Percentiles rank a stretch among this genome's conserved stretches.
These are phyloP conservation scores for Emmonsia crescens DNA, from an alignment of 2,329 filamentous ascomycete species.

Conservation along the genomic window DNA sequence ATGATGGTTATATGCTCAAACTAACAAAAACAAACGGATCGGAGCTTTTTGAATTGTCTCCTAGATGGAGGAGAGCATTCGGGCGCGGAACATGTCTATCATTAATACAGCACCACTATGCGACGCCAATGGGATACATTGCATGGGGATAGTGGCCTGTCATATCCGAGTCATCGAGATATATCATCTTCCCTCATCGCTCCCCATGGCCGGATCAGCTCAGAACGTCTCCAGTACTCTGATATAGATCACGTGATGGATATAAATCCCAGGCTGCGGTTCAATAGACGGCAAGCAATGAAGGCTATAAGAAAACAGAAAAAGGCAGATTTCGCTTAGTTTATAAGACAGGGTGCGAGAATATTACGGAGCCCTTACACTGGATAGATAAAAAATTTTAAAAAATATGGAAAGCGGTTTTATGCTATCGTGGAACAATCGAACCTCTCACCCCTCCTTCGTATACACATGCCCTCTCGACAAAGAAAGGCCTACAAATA, in stretches of 20 bases:
- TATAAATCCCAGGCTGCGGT: neutral
- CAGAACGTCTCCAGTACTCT: neutral
- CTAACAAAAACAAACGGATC: neutral
- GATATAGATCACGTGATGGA: neutral
- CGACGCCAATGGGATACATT: neutral
- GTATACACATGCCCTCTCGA: no score
- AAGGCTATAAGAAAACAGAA: no score
- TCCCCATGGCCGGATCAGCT: neutral
- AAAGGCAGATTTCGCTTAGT: no score
- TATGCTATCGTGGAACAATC: no score
- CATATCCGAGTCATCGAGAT: neutral
- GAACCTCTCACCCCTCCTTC: no score
- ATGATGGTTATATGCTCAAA: neutral
- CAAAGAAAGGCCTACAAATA: no score
- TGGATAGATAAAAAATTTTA: no score
- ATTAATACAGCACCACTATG: neutral
- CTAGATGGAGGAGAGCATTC: neutral
- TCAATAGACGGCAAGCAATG: neutral
- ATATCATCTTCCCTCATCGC: neutral
- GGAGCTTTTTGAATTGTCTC: neutral
- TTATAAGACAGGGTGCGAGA: no score
- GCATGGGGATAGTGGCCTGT: neutral
- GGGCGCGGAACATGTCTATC: neutral
- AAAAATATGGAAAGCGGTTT: no score
- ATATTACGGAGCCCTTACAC: no score